phyloP scores from a whole-genome alignment of 805 yeast species.

The Wickerhamiella dianesei region DNA sequence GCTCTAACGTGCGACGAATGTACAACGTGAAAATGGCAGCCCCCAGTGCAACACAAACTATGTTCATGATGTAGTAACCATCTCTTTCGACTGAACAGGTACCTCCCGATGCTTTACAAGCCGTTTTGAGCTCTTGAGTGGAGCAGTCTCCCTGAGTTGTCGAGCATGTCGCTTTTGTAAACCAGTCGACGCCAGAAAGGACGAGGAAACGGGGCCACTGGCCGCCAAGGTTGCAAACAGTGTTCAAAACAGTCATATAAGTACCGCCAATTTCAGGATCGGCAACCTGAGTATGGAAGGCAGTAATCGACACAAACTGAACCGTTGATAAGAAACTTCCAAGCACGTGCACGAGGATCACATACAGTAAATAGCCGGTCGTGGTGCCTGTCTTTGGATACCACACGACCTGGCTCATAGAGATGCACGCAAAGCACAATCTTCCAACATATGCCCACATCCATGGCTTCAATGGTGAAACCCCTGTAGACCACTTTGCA shows the following conservation, averaged over 20 bases:
- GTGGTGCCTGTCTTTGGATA: slow-evolving; percentile 53
- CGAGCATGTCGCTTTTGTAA: slow-evolving; percentile 52
- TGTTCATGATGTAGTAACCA: slow-evolving; percentile 73
- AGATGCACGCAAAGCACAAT: slow-evolving; percentile 56
- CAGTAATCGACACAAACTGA: slow-evolving; percentile 86
- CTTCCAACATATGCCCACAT: slow-evolving; percentile 74
- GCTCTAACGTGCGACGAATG: slow-evolving; percentile 47
- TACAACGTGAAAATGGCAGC: slow-evolving; percentile 46
- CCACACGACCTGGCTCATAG: slow-evolving; percentile 54
- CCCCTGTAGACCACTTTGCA: slow-evolving; percentile 84
- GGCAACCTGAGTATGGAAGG: slow-evolving; percentile 90
- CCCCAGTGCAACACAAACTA: slow-evolving; percentile 59
- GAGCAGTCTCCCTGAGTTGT: slow-evolving; percentile 23
- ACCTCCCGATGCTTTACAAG: slow-evolving; percentile 47
- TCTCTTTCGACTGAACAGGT: slow-evolving; percentile 42
- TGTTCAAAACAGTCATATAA: slow-evolving; percentile 90
- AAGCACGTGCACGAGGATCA: slow-evolving; percentile 68
- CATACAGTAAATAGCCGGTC: slow-evolving; percentile 45
- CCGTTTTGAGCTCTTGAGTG: slow-evolving; percentile 30
- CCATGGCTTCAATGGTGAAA: slow-evolving; percentile 69
- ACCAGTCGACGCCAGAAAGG: slow-evolving; percentile 62
- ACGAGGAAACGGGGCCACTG: slow-evolving; percentile 92
- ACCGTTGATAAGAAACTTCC: slow-evolving; percentile 90
- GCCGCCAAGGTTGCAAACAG: slow-evolving; percentile 87
- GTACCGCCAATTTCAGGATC: slow-evolving; percentile 96